Percentiles rank a stretch among this genome's conserved stretches.
Evolutionary conservation across 768 basidiomycete genomes (phyloP).

Genomic region (Boletus insuetus): DNA sequence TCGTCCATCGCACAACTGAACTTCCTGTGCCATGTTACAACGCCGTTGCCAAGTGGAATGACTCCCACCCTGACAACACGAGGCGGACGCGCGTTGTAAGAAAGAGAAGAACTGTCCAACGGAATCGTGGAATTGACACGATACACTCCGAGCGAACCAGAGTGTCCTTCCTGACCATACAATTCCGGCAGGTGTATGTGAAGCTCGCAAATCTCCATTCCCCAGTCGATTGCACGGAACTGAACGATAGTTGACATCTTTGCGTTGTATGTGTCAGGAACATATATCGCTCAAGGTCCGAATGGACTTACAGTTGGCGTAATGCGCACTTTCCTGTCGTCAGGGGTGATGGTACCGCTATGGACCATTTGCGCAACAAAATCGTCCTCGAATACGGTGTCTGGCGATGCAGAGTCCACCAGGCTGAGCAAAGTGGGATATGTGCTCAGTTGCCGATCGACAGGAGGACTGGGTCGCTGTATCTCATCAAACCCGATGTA

Average conservation of each 20-base stretch:
- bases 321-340: slow-evolving; percentile 5
- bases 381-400: slow-evolving; percentile 6
- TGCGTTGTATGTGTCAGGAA: neutral
- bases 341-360: slow-evolving; percentile 7
- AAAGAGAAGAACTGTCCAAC: slow-evolving; percentile 6
- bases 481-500: slow-evolving; percentile 12
- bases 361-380: slow-evolving; percentile 5
- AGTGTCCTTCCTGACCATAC: neutral
- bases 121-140: slow-evolving; percentile 9
- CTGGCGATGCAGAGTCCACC: slow-evolving; percentile 8
- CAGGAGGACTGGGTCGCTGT: neutral
- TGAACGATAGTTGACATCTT: slow-evolving; percentile 15
- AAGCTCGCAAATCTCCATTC: slow-evolving; percentile 14
- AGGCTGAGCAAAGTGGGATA: slow-evolving; percentile 9
- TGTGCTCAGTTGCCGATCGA: neutral
- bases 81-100: slow-evolving; percentile 6
- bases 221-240: slow-evolving; percentile 16
- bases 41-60: neutral
- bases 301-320: slow-evolving; percentile 4
- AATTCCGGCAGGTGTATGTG: slow-evolving; percentile 8
- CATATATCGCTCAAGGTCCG: neutral
- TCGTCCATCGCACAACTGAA: slow-evolving; percentile 8
- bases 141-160: slow-evolving; percentile 4
- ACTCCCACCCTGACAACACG: slow-evolving; percentile 5
- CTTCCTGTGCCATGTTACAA: slow-evolving; percentile 9